A percentile compares a stretch with the other conserved stretches of the same genome.
Evolutionary conservation across 2,329 filamentous ascomycete species (phyloP).

Genomic region (Metarhizium sp.): DNA sequence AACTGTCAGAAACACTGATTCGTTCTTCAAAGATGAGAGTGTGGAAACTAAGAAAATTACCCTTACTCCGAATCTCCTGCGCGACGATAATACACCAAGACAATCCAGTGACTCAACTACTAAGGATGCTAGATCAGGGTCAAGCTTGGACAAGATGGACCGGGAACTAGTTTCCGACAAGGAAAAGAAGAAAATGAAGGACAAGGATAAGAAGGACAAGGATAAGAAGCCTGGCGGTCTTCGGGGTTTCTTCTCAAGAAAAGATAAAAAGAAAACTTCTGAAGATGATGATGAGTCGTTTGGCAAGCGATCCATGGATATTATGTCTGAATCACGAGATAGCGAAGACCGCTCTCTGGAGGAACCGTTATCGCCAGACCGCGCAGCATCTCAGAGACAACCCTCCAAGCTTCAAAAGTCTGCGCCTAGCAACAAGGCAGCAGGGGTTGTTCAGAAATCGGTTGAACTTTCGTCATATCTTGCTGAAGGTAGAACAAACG

Average conservation of each 20-base stretch:
- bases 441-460: conserved; percentile 19
- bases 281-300: conserved; percentile 52
- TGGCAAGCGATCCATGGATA: conserved; percentile 55
- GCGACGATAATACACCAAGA: conserved; percentile 61
- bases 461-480: conserved; percentile 34
- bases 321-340: conserved; percentile 31
- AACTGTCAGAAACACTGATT: conserved; percentile 83
- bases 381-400: conserved; percentile 38
- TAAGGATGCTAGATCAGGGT: conserved; percentile 43
- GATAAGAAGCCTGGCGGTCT: conserved; percentile 49
- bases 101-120: conserved; percentile 37
- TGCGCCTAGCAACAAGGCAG: conserved; percentile 32
- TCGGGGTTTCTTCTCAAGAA: conserved; percentile 53
- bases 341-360: conserved; percentile 34
- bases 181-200: conserved; percentile 68
- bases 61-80: conserved; percentile 81
- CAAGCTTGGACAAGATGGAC: conserved; percentile 64
- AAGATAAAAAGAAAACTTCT: conserved; percentile 47
- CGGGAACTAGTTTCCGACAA: conserved; percentile 49
- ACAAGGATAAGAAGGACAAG: conserved; percentile 63
- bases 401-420: conserved; percentile 65
- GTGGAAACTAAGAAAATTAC: conserved; percentile 97
- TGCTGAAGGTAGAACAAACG: conserved; percentile 37
- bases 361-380: conserved; percentile 33
- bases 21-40: conserved; percentile 94